Base-by-base conservation (phyloP, 805 yeast genomes). In the Metschnikowia santaceciliae region DNA sequence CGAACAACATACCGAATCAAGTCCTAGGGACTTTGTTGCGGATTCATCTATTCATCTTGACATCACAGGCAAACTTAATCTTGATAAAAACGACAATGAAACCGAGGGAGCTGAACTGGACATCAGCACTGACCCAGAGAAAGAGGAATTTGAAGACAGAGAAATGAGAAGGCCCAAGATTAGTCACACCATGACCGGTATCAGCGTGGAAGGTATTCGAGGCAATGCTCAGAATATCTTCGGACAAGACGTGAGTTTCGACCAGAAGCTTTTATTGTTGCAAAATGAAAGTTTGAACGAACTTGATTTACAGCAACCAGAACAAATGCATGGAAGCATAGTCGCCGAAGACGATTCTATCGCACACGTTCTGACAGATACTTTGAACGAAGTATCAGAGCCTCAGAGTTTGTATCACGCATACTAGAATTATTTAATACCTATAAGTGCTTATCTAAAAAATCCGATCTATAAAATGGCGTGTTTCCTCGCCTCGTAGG, bases 231-330 rank as follows among this genome's bases (percentile, higher is more conserved):
- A 57, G 39, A 56, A 61, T 44, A 42, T 61, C 2, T 49, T 55
- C 30, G 50, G 59, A 2, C 61, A 57, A 4, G 66, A 58, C 13
- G 49, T 58, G 3, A 53, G 54, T 34, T 68, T 62, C 42, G 63
- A 56, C 1, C 71, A 66, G 42, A 54, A 62, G 35, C 53, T 68
- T 13, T 67, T 70, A 2, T 56, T 68, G 35, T 54, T 68, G 37
- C 54, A 58, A 30, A 59, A 65, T 48, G 58, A 56, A 22, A 68
- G 70, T 41, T 37, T 26, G 34, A 61, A 53, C 17, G 57, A 54
- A 10, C 53, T 48, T 49, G 59, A 39, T 15, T 56, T 40, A 23
- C 50, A 14, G 48, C 48, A n/a, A 20, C 42, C 43, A 36, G 23
- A 30, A 6, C 10, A 33, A 13, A 36, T 26, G 10, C 45, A 20